Evolutionary conservation across 805 yeast genomes (phyloP).

Genomic region (Diddensiella santjacobensis): DNA sequence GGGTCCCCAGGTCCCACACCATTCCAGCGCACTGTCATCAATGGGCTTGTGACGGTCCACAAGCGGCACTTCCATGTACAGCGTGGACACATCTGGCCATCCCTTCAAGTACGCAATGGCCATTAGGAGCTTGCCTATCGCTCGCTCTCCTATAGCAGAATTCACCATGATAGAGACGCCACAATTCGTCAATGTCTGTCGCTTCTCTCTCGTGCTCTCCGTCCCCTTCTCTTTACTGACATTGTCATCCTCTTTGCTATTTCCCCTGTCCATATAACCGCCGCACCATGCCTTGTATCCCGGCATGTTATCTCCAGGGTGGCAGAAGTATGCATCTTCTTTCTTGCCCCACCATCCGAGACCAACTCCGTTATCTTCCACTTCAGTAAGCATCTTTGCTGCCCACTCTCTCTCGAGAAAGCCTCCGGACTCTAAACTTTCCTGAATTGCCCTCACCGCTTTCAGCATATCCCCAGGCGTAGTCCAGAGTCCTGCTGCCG

Average conservation of each 20-base stretch:
- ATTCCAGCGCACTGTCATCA: not conserved
- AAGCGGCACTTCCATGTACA: not conserved
- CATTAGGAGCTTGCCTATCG: not conserved
- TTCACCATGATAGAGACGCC: not conserved
- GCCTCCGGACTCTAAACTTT: not conserved
- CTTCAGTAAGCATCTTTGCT: not conserved
- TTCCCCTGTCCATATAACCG: not conserved
- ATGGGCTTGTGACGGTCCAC: not conserved
- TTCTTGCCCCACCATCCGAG: conserved; percentile 1
- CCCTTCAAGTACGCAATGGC: not conserved
- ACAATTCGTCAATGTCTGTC: not conserved
- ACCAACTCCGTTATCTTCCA: not conserved
- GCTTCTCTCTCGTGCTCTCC: not conserved
- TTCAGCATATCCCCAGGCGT: not conserved
- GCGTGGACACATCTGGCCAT: not conserved
- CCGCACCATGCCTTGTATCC: not conserved
- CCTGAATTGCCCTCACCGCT: not conserved
- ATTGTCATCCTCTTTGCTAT: not conserved
- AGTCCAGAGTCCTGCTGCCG: not conserved
- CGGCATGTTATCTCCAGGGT: not conserved
- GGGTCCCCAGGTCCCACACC: not conserved
- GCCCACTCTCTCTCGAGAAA: not conserved
- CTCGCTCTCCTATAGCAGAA: not conserved
- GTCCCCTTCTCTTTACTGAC: not conserved
- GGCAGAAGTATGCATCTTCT: not conserved